Percentiles rank a stretch among this genome's conserved stretches.
These are phyloP conservation scores for Zygoascus flipseniorum DNA, from an alignment of 805 yeast genomes.

Conservation along the genomic window DNA sequence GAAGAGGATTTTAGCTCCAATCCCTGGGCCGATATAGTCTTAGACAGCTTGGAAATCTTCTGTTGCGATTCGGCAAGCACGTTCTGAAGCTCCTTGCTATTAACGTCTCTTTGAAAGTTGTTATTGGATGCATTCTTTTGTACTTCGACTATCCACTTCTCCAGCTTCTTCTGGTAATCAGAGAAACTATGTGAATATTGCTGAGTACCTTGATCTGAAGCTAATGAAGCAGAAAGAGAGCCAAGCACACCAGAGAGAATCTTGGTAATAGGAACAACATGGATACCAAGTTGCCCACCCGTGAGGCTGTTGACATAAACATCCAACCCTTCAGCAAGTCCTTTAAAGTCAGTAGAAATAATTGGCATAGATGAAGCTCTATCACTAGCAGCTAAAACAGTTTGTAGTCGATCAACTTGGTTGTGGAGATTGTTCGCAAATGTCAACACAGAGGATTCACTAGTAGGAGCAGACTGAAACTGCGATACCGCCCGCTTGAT, in stretches of 20 bases:
- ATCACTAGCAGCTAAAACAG: neutral
- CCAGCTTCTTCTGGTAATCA: neutral
- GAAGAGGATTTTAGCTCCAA: slow-evolving; percentile 13
- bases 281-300: neutral
- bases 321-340: slow-evolving; percentile 4
- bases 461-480: neutral
- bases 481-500: neutral
- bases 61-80: neutral
- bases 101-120: neutral
- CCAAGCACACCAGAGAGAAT: neutral
- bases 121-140: neutral
- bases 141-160: neutral
- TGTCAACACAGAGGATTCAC: neutral
- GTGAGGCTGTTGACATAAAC: slow-evolving; percentile 3
- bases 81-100: slow-evolving; percentile 4
- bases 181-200: neutral
- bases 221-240: neutral
- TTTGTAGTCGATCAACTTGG: neutral
- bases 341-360: neutral
- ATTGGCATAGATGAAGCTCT: neutral
- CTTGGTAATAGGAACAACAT: neutral
- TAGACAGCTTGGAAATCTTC: neutral
- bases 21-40: neutral
- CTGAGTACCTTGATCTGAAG: neutral
- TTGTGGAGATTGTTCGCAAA: neutral